Conservation (phyloP, 2,329 filamentous ascomycete genomes). For the Didymella segeticola region DNA sequence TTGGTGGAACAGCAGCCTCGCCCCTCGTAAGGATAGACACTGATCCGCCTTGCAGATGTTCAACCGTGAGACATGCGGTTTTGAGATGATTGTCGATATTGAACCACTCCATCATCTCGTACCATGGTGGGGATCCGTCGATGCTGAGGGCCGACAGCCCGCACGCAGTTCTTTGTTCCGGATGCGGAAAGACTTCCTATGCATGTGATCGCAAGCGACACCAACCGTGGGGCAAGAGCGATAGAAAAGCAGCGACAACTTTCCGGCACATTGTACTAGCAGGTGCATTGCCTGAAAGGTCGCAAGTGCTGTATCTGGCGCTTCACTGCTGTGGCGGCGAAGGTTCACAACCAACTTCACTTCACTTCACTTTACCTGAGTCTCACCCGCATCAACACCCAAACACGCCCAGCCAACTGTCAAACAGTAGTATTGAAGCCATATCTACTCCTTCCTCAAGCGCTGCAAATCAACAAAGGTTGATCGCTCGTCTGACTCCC, state of each 20-base stretch:
- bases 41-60: slow-evolving; percentile 1
- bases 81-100: not conserved
- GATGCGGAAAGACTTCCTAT: slow-evolving; percentile 21
- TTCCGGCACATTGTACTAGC: not conserved
- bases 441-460: not conserved
- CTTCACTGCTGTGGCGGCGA: not conserved
- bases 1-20: slow-evolving; percentile 11
- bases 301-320: not conserved
- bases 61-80: not conserved
- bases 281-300: not conserved
- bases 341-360: not conserved
- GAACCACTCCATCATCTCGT: not conserved
- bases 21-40: slow-evolving; percentile 16
- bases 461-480: not conserved
- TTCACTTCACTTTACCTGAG: not conserved
- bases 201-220: slow-evolving; percentile 5
- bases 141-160: not conserved
- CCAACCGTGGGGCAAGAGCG: not conserved
- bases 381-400: not conserved
- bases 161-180: slow-evolving; percentile 24
- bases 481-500: not conserved
- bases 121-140: not conserved
- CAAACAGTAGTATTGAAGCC: not conserved
- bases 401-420: not conserved
- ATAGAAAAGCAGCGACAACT: not conserved